These are phyloP conservation scores for Neonectria hederae DNA, from an alignment of 2,329 filamentous ascomycete genomes.

Conservation along the genomic window DNA sequence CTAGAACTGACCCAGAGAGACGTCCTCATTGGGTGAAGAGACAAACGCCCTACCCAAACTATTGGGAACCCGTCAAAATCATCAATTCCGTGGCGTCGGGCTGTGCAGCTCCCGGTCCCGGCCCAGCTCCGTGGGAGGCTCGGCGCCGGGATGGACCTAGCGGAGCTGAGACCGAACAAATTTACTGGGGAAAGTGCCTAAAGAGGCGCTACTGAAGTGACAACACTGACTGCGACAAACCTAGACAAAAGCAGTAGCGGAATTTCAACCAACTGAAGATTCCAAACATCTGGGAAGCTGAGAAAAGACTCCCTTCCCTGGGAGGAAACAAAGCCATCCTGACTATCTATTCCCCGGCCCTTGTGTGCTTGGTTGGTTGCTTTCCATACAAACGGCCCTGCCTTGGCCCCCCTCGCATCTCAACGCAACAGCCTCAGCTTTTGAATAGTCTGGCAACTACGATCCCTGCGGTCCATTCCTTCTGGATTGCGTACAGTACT, in stretches of 20 bases:
- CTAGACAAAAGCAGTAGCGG: neutral
- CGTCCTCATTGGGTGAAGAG: conserved; percentile 8
- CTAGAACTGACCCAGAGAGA: conserved; percentile 8
- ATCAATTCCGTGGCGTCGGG: conserved; percentile 10
- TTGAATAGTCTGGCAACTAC: neutral
- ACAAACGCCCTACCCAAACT: conserved; percentile 16
- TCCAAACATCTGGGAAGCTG: neutral
- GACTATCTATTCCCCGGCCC: neutral
- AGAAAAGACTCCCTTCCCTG: conserved; percentile 11
- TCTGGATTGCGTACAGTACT: neutral
- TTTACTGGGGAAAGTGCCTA: neutral
- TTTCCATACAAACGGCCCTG: conserved; percentile 1
- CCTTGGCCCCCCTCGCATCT: neutral
- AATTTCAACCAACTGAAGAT: neutral
- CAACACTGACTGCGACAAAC: neutral
- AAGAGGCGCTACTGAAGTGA: neutral
- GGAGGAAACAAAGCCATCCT: conserved; percentile 3
- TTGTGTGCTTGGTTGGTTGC: neutral
- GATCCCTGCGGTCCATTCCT: neutral
- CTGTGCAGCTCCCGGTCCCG: conserved; percentile 7
- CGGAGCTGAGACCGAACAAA: conserved; percentile 5
- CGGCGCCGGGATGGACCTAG: conserved; percentile 15
- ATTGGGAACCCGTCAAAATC: conserved; percentile 16
- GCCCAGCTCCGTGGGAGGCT: conserved; percentile 2
- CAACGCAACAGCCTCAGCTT: neutral